A percentile compares a stretch with the other conserved stretches of the same genome.
phyloP scores from a whole-genome alignment of 2,329 filamentous ascomycete genomes.

The Phaeophleospora eucalypticola region DNA sequence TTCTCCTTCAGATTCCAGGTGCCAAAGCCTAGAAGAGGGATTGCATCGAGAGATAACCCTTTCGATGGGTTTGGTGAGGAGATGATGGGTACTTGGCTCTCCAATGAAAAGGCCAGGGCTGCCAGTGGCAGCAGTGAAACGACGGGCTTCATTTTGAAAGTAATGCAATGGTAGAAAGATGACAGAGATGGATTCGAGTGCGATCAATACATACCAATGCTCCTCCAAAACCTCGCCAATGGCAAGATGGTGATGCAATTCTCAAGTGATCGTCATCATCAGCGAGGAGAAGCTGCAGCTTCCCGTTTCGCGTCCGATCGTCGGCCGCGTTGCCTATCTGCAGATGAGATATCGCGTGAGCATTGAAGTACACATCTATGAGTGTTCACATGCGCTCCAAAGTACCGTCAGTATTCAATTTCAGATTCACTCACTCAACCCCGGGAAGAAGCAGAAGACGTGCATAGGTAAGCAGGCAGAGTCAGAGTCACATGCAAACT shows the following conservation, averaged over 20 bases:
- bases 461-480: no score
- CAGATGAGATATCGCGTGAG: neutral
- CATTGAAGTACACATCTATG: no score
- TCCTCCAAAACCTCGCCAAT: no score
- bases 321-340: neutral
- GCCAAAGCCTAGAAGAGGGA: slow-evolving; percentile 36
- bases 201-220: no score
- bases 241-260: slow-evolving; percentile 3
- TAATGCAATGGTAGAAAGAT: neutral
- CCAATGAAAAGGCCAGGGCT: slow-evolving; percentile 18
- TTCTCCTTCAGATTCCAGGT: slow-evolving; percentile 37
- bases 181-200: no score
- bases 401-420: no score
- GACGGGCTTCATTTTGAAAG: slow-evolving; percentile 15
- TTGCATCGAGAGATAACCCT: slow-evolving; percentile 26
- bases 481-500: neutral
- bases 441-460: no score
- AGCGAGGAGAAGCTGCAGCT: neutral
- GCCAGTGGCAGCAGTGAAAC: slow-evolving; percentile 22
- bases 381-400: no score
- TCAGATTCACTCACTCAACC: no score
- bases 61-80: slow-evolving; percentile 7
- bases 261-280: neutral
- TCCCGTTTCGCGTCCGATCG: neutral
- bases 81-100: slow-evolving; percentile 26